These are phyloP conservation scores for Colletotrichum tofieldiae DNA, from an alignment of 2,329 filamentous ascomycete genomes.

Conservation along the genomic window DNA sequence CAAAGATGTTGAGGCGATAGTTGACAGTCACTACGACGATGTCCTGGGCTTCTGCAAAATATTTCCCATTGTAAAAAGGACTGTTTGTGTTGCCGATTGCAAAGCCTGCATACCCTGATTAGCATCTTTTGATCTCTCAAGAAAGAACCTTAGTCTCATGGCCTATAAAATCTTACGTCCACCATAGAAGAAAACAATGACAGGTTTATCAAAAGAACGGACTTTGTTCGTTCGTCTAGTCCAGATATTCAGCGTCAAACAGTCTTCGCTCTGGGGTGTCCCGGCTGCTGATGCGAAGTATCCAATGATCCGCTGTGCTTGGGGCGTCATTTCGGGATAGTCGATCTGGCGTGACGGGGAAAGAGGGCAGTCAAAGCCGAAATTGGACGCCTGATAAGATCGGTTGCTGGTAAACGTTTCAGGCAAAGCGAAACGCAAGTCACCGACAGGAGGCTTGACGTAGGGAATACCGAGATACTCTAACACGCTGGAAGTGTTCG, in stretches of 20 bases:
- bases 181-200: constrained; percentile 57
- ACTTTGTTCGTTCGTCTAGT: constrained; percentile 44
- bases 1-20: constrained; percentile 61
- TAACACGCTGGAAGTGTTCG: constrained; percentile 50
- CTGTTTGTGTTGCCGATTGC: constrained; percentile 53
- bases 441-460: constrained; percentile 48
- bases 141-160: background rate
- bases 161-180: constrained; percentile 45
- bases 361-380: constrained; percentile 50
- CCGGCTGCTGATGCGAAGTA: constrained; percentile 39
- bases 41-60: constrained; percentile 60
- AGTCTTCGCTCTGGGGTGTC: constrained; percentile 54
- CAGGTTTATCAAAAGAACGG: constrained; percentile 49
- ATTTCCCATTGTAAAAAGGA: constrained; percentile 59
- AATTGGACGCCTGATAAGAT: constrained; percentile 47
- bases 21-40: constrained; percentile 64
- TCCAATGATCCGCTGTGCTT: constrained; percentile 48
- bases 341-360: constrained; percentile 46
- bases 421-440: constrained; percentile 47
- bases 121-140: background rate
- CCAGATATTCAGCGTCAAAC: constrained; percentile 58
- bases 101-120: constrained; percentile 37
- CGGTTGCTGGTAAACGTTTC: constrained; percentile 45
- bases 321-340: constrained; percentile 50
- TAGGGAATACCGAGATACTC: constrained; percentile 57